A percentile compares a stretch with the other conserved stretches of the same genome.
These are phyloP conservation scores for Suhomyces tanzawaensis DNA, from an alignment of 805 yeast genomes.

Conservation along the genomic window DNA sequence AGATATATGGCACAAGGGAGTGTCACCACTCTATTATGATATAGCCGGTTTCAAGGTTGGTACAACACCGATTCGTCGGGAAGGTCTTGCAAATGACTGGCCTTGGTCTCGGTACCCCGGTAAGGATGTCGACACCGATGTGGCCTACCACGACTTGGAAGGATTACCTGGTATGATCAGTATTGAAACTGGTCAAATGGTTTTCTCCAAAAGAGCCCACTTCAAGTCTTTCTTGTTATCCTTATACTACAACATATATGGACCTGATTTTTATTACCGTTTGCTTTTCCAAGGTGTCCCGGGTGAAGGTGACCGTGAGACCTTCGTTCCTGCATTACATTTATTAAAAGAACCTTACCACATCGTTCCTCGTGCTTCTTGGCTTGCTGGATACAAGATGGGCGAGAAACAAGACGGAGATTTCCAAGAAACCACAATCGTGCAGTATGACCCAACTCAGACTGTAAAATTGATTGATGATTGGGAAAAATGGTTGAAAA, in stretches of 20 bases:
- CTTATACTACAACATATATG: slow-evolving; percentile 34
- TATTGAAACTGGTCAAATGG: slow-evolving; percentile 38
- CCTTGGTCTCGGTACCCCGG: slow-evolving; percentile 19
- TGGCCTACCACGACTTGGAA: slow-evolving; percentile 32
- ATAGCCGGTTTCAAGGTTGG: slow-evolving; percentile 30
- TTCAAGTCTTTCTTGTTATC: slow-evolving; percentile 29
- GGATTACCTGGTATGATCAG: slow-evolving; percentile 28
- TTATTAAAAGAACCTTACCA: slow-evolving; percentile 36
- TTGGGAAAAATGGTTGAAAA: slow-evolving; percentile 28
- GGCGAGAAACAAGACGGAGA: slow-evolving; percentile 5
- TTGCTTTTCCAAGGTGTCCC: slow-evolving; percentile 36
- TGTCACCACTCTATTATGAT: slow-evolving; percentile 32
- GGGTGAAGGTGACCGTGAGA: slow-evolving; percentile 37
- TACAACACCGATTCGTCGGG: slow-evolving; percentile 24
- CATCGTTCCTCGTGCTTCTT: slow-evolving; percentile 18
- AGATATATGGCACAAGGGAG: slow-evolving; percentile 33
- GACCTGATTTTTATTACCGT: slow-evolving; percentile 25
- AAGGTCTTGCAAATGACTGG: slow-evolving; percentile 28
- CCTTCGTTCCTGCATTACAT: slow-evolving; percentile 38
- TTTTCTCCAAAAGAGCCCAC: slow-evolving; percentile 33
- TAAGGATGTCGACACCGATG: slow-evolving; percentile 15
- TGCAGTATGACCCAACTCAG: slow-evolving; percentile 21
- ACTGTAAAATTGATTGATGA: slow-evolving; percentile 13
- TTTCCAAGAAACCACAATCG: slow-evolving; percentile 23
- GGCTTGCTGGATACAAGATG: slow-evolving; percentile 20